Conservation (phyloP, 345 rosid species). For the Melaleuca quinquenervia region DNA sequence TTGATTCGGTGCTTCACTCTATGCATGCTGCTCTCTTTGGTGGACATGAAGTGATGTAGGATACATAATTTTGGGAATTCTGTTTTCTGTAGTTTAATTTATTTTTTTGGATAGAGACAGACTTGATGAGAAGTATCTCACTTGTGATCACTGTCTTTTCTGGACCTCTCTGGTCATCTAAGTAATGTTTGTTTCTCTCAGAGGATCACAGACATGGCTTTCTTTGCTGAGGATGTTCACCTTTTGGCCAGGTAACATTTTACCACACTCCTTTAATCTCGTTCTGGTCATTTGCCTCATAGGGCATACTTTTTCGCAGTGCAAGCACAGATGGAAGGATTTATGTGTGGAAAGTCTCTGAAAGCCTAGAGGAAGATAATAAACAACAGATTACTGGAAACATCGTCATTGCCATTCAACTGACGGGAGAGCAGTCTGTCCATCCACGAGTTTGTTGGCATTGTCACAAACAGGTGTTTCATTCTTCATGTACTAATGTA, state of each 20-base stretch:
- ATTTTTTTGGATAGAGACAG: neutral
- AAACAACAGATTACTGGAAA: constrained; percentile 59
- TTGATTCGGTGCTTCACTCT: neutral
- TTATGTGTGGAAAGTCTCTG: constrained; percentile 64
- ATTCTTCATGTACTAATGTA: neutral
- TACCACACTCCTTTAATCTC: neutral
- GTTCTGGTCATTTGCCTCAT: neutral
- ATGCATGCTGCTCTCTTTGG: neutral
- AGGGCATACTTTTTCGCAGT: constrained; percentile 22
- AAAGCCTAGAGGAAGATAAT: constrained; percentile 71
- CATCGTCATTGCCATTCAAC: constrained; percentile 52
- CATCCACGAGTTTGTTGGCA: constrained; percentile 96
- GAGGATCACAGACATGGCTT: constrained; percentile 90
- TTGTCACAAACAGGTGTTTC: constrained; percentile 69
- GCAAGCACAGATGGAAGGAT: constrained; percentile 72
- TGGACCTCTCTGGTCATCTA: neutral
- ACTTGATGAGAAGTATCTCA: neutral
- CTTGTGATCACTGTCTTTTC: neutral
- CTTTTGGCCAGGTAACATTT: constrained; percentile 69
- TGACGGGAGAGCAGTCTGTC: constrained; percentile 36
- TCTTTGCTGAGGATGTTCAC: constrained; percentile 90
- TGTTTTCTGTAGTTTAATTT: neutral
- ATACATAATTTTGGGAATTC: neutral
- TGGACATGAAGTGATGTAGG: neutral
- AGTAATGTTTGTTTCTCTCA: constrained; percentile 15